These are phyloP conservation scores for Balansia obtecta DNA, from an alignment of 2,329 filamentous ascomycete species.

Conservation along the genomic window DNA sequence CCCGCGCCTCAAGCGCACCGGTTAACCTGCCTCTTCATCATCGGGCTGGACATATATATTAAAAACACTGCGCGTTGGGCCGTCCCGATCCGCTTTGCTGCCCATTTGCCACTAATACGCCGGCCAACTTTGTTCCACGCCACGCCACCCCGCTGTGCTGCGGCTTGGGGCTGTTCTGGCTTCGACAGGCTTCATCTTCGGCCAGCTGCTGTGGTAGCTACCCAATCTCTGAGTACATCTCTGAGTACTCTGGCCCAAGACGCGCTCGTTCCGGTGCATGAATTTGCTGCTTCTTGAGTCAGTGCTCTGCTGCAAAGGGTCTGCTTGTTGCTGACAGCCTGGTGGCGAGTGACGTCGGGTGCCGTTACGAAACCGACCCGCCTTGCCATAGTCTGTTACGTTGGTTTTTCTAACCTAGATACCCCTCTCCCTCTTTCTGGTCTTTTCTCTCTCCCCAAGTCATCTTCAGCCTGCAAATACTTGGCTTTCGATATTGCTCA, in stretches of 20 bases:
- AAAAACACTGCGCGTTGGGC: not conserved
- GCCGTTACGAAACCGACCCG: not conserved
- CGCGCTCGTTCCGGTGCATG: not conserved
- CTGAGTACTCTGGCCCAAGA: not conserved
- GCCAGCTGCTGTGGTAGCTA: not conserved
- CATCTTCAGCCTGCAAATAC: not conserved
- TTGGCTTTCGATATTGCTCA: not conserved
- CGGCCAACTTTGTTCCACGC: not conserved
- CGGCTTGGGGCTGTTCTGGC: not conserved
- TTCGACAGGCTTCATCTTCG: not conserved
- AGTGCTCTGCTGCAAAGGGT: not conserved
- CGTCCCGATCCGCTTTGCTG: slow-evolving; percentile 5
- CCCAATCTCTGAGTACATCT: not conserved
- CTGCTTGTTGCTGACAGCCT: not conserved
- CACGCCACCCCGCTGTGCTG: not conserved
- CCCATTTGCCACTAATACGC: not conserved
- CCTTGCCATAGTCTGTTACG: not conserved
- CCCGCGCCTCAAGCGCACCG: not conserved
- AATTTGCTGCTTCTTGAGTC: not conserved
- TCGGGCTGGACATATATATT: not conserved
- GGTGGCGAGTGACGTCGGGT: not conserved
- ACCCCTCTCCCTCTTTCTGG: too few relatives aligned
- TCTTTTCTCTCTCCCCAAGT: not conserved
- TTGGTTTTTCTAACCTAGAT: not conserved
- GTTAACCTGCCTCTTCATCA: not conserved